Percentiles rank a stretch among this genome's conserved stretches.
Evolutionary conservation across 495 filamentous ascomycete genomes (phyloP).

Genomic region (Entonaema liquescens): DNA sequence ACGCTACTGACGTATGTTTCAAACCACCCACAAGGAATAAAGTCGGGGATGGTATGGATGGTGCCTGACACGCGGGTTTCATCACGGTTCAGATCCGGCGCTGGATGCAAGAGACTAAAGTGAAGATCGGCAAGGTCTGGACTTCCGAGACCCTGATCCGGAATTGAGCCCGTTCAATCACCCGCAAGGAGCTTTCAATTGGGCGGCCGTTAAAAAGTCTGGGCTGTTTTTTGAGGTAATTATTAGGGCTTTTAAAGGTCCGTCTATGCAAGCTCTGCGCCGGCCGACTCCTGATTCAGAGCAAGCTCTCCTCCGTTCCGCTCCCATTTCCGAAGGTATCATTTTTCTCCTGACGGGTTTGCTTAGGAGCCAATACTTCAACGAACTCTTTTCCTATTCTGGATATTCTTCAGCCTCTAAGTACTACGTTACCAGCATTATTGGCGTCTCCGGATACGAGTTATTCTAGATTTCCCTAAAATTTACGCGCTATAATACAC

Average conservation of each 20-base stretch:
- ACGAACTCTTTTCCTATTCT: conserved; percentile 1
- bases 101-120: background rate
- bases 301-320: conserved; percentile 24
- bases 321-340: conserved; percentile 35
- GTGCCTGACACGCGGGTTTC: background rate
- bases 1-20: conserved; percentile 4
- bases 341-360: conserved; percentile 21
- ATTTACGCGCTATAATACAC: conserved; percentile 54
- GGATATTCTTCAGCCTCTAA: conserved; percentile 9
- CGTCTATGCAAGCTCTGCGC: conserved; percentile 5
- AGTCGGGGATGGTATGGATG: background rate
- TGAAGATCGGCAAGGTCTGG: conserved; percentile 28
- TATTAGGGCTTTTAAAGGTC: conserved; percentile 6
- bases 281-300: conserved; percentile 6
- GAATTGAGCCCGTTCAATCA: conserved; percentile 7
- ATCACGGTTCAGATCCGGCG: conserved; percentile 16
- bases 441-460: conserved; percentile 53
- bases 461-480: conserved; percentile 58
- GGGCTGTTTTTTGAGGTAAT: conserved; percentile 1
- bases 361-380: conserved; percentile 6
- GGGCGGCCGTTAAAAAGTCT: background rate
- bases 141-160: conserved; percentile 31
- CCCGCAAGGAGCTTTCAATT: background rate
- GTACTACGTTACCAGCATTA: background rate
- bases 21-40: background rate